Evolutionary conservation across 768 basidiomycete species (phyloP), one percentile per base, ranked within the genome.

Genomic region (Tylopilus rubrobrunneus): DNA sequence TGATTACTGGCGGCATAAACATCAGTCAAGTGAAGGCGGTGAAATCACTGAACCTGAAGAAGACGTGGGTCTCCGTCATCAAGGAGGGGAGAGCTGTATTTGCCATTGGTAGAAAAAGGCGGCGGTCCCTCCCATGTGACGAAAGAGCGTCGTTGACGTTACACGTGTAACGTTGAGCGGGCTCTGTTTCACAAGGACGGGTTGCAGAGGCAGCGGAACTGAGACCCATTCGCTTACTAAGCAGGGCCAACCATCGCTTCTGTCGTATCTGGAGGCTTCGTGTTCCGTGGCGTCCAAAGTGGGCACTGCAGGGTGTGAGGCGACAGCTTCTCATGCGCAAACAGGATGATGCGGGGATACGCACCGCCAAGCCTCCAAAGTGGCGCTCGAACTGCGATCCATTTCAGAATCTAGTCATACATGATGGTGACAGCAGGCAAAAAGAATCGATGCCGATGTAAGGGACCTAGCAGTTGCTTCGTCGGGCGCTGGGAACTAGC

Each of bases 141-240:
- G 45, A 19, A 40, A 48, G 17, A 34, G 19, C 44, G 28, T 56
- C 40, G 55, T 19, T 58, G 50, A 68, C 56, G 62, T 68, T 59
- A 64, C 66, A 67, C 62, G 67, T 67, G 67, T 55, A 63, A 66
- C 59, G 55, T 61, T 48, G 62, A 56, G 67, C 62, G 59, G 41
- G 41, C 29, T 36, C 49, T 39, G 46, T 51, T 45, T 25, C 48
- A 42, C 19, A 37, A 31, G 10, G 12, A 40, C n/a, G 39, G 39
- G n/a, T 19, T 2, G 48, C 21, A 36, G 47, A 17, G 12, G 19
- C 39, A 40, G 39, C 39, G 39, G 39, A 40, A 40, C 39, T 40
- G 39, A 40, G 19, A 21, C 39, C 9, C 6, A 40, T 6, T 9
- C 17, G 41, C 31, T 58, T 31, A 53, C 48, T 62, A 42, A 63